These are phyloP conservation scores for Parasitella parasitica DNA, from an alignment of 371 early-diverging fungal genomes.

Conservation along the genomic window DNA sequence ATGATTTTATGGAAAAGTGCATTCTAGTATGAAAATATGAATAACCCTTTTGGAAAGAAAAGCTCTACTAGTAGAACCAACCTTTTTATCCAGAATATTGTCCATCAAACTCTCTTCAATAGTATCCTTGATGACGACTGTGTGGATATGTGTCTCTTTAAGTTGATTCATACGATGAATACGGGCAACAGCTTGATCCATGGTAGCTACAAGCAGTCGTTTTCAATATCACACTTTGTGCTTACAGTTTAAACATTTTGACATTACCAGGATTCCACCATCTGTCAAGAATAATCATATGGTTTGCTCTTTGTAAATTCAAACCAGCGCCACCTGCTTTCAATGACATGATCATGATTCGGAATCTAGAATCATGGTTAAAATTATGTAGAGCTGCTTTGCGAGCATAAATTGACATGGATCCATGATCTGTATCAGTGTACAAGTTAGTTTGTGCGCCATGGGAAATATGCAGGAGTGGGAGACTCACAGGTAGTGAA, in stretches of 20 bases:
- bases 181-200: conserved; percentile 49
- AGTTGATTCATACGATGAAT: conserved; percentile 48
- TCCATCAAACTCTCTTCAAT: conserved; percentile 46
- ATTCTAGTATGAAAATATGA: not conserved
- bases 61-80: not conserved
- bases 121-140: conserved; percentile 42
- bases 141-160: conserved; percentile 43
- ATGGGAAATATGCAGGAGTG: too few species aligned
- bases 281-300: conserved; percentile 47
- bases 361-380: conserved; percentile 26
- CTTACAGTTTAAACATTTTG: not conserved
- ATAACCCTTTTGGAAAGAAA: too few species aligned
- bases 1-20: conserved; percentile 13
- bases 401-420: conserved; percentile 21
- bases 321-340: conserved; percentile 49
- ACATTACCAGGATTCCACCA: conserved; percentile 50
- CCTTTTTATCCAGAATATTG: conserved; percentile 39
- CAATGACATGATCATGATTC: conserved; percentile 41
- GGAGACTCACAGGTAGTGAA: conserved; percentile 32
- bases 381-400: conserved; percentile 29
- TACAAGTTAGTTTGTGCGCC: too few species aligned
- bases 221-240: not conserved
- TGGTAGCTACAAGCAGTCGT: conserved; percentile 26
- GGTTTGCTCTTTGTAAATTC: conserved; percentile 45
- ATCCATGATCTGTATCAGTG: conserved; percentile 31